These are phyloP conservation scores for Arthrobotrys sphaeroides DNA, from an alignment of 2,329 filamentous ascomycete genomes.

Conservation along the genomic window DNA sequence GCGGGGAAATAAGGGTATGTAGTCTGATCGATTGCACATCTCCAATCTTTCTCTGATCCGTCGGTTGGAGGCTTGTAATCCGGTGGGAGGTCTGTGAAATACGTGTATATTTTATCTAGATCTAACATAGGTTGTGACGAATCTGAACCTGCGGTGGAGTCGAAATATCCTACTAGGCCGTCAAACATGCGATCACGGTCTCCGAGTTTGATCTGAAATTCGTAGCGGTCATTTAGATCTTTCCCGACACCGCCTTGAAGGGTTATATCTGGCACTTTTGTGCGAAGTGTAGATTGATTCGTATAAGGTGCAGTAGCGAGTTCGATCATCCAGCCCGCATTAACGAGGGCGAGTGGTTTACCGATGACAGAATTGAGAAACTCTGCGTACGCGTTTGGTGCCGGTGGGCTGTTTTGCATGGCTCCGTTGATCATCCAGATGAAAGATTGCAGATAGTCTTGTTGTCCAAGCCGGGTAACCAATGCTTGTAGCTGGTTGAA, in stretches of 20 bases:
- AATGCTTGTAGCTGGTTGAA: constrained; percentile 58
- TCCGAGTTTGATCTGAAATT: constrained; percentile 61
- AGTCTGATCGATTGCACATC: constrained; percentile 31
- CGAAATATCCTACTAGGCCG: constrained; percentile 63
- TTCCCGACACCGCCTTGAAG: no score
- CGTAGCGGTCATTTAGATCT: no score
- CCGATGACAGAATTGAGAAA: constrained; percentile 61
- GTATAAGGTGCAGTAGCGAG: no score
- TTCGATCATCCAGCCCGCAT: constrained; percentile 62
- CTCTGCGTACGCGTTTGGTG: constrained; percentile 61
- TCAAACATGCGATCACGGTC: constrained; percentile 60
- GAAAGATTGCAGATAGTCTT: constrained; percentile 59
- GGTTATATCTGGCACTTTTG: not conserved
- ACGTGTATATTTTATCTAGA: constrained; percentile 58
- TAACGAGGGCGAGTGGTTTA: constrained; percentile 62
- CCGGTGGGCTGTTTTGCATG: constrained; percentile 55
- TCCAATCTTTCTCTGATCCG: not conserved
- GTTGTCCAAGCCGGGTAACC: constrained; percentile 55
- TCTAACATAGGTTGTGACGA: constrained; percentile 57
- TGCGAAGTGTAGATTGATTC: constrained; percentile 26
- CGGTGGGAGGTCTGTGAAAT: constrained; percentile 17
- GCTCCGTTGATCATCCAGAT: constrained; percentile 61
- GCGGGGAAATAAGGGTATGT: constrained; percentile 57
- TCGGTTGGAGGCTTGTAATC: not conserved
- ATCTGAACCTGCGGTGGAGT: constrained; percentile 7